A percentile compares a stretch with the other conserved stretches of the same genome.
Conservation (phyloP, 2,329 filamentous ascomycete genomes). For the Aureobasidium melanogenum region DNA sequence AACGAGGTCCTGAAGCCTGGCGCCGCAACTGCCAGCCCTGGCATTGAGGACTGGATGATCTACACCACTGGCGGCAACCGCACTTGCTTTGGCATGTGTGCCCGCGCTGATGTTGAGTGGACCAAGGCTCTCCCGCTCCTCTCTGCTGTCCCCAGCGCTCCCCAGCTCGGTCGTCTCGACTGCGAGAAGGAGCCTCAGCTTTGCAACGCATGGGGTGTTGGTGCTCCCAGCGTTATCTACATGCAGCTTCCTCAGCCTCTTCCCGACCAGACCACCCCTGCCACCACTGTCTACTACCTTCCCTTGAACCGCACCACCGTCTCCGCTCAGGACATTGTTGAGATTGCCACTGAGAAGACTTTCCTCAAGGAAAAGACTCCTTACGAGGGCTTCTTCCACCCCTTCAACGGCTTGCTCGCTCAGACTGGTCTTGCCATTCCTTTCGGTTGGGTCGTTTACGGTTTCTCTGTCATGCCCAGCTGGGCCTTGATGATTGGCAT, state of each 20-base stretch:
- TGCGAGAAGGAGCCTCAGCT: conserved; percentile 67
- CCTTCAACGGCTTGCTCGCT: conserved; percentile 60
- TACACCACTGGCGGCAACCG: conserved; percentile 67
- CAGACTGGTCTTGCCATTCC: conserved; percentile 55
- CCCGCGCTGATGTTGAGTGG: conserved; percentile 51
- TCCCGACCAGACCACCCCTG: conserved; percentile 55
- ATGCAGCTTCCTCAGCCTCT: conserved; percentile 50
- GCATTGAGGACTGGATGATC: conserved; percentile 68
- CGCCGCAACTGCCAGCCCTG: conserved; percentile 45
- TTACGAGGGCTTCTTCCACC: conserved; percentile 64
- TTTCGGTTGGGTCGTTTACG: conserved; percentile 59
- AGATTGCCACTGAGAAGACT: conserved; percentile 51
- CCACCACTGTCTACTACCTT: conserved; percentile 56
- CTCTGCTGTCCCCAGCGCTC: conserved; percentile 50
- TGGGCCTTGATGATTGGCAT: conserved; percentile 73
- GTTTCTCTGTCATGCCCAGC: conserved; percentile 49
- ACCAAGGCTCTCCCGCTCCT: conserved; percentile 45
- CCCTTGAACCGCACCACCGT: conserved; percentile 61
- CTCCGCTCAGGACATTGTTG: conserved; percentile 53
- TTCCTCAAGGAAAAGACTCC: conserved; percentile 42
- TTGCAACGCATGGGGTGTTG: conserved; percentile 64
- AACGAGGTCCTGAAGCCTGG: conserved; percentile 57
- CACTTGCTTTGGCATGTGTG: conserved; percentile 67
- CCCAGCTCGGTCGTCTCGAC: conserved; percentile 61
- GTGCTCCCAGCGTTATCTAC: conserved; percentile 56